A percentile compares a stretch with the other conserved stretches of the same genome.
Conservation (phyloP, 176 grass and related monocot genomes). For the Carex scoparia region DNA sequence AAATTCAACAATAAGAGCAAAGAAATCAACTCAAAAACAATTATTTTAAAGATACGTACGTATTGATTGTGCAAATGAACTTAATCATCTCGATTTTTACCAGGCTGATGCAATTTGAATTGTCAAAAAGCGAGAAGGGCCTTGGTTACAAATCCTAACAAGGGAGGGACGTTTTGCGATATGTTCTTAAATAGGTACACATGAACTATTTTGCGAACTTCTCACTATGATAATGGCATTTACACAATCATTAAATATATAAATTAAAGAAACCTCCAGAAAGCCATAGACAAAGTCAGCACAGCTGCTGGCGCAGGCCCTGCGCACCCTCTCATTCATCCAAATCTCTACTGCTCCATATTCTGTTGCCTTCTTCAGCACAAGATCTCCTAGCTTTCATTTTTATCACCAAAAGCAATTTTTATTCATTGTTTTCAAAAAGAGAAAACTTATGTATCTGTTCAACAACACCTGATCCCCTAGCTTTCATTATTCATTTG, state of each 20-base stretch:
- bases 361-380: constrained; percentile 95
- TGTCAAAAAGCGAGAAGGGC: background rate
- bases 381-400: constrained; percentile 79
- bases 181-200: background rate
- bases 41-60: background rate
- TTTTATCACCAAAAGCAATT: constrained; percentile 6
- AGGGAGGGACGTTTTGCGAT: background rate
- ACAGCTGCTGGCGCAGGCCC: constrained; percentile 79
- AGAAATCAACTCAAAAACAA: background rate
- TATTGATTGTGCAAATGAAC: background rate
- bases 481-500: no score
- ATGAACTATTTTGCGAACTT: background rate
- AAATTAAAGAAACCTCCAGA: constrained; percentile 58
- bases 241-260: constrained; percentile 20
- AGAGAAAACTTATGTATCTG: background rate
- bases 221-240: background rate
- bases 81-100: background rate
- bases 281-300: constrained; percentile 95
- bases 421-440: constrained; percentile 2
- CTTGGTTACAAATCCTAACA: background rate
- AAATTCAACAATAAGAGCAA: background rate
- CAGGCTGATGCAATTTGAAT: background rate
- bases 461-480: background rate
- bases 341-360: constrained; percentile 95
- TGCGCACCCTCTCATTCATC: constrained; percentile 92